Base-by-base conservation (phyloP, 1,284 basidiomycete genomes). In the Inonotus hispidus region DNA sequence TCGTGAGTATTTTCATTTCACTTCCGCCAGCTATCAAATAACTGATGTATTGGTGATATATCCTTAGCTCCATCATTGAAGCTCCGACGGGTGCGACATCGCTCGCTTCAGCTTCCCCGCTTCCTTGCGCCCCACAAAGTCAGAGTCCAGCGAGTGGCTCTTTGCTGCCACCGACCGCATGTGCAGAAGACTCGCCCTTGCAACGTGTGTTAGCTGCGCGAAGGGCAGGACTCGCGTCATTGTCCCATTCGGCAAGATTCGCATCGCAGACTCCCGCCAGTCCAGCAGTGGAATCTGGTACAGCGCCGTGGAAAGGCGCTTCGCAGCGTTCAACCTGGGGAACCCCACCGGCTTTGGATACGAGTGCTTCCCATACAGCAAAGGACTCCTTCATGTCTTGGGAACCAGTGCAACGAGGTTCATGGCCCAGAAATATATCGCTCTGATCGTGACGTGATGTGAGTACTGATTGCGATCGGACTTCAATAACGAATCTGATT, bases 371-470 rank as follows among this genome's bases (percentile, higher is more conserved):
- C 14, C n/a, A 39, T 13, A 32, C 56, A n/a, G 56, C 19, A 4
- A 32, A 23, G 6, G 60, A 62, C 38, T 56, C 47, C 8, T 54
- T 62, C 38, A 62, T 62, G 60, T 53, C 60, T n/a, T 62, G 60
- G 60, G 60, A 62, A 46, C 56, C 56, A 21, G 19, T 49, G 3
- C 25, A 29, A n/a, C 32, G 47, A 16, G 39, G 37, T 5, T 21
- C 35, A 39, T 62, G 60, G 60, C 60, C 60, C 37, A 53, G 50
- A 10, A 57, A 56, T 25, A 53, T 62, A 21, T 41, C 55, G 7
- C 35, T 62, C 16, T 57, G 50, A 52, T 32, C 4, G n/a, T n/a
- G n/a, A n/a, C 29, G 32, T 52, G 50, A 16, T 7, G 50, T 52
- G 50, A 35, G 50, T 29, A 52, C 13, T 14, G 11, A 5, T 19